A percentile compares a stretch with the other conserved stretches of the same genome.
Evolutionary conservation across 2,329 filamentous ascomycete species (phyloP).

Genomic region (Fusarium siculi): DNA sequence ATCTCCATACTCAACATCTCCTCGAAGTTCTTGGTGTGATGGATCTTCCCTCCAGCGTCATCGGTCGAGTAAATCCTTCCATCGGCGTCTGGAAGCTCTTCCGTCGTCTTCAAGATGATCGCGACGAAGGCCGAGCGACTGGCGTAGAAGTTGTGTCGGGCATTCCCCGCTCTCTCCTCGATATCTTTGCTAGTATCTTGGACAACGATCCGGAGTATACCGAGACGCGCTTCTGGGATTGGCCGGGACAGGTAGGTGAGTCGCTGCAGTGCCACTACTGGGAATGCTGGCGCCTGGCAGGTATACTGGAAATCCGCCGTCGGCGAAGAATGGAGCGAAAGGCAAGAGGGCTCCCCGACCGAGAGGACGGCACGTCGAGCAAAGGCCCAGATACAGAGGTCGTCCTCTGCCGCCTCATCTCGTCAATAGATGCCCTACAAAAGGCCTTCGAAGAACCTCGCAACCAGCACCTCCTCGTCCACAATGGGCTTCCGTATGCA

Average conservation of each 20-base stretch:
- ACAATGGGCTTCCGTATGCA: slow-evolving; percentile 37
- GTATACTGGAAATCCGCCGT: slow-evolving; percentile 36
- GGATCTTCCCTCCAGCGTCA: slow-evolving; percentile 34
- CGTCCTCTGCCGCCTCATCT: slow-evolving; percentile 36
- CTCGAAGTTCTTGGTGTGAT: slow-evolving; percentile 40
- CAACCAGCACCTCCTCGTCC: slow-evolving; percentile 32
- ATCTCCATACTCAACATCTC: slow-evolving; percentile 25
- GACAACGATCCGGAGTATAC: slow-evolving; percentile 39
- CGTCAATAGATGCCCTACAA: slow-evolving; percentile 37
- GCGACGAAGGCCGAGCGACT: slow-evolving; percentile 2
- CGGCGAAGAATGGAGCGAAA: slow-evolving; percentile 27
- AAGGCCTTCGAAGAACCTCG: slow-evolving; percentile 34
- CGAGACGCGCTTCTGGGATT: slow-evolving; percentile 31
- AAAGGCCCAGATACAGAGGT: slow-evolving; percentile 25
- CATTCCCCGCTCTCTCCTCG: slow-evolving; percentile 33
- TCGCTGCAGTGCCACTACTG: slow-evolving; percentile 37
- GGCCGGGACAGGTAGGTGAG: slow-evolving; percentile 38
- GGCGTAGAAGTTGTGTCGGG: slow-evolving; percentile 37
- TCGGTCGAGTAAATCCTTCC: slow-evolving; percentile 25
- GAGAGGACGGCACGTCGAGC: background rate
- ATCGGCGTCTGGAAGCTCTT: slow-evolving; percentile 40
- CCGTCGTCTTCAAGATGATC: slow-evolving; percentile 29
- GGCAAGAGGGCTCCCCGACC: background rate
- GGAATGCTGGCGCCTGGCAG: slow-evolving; percentile 39
- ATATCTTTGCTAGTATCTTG: slow-evolving; percentile 29